Base-by-base conservation (phyloP, 805 yeast genomes). In the Cyberlindnera euphorbiiphila region DNA sequence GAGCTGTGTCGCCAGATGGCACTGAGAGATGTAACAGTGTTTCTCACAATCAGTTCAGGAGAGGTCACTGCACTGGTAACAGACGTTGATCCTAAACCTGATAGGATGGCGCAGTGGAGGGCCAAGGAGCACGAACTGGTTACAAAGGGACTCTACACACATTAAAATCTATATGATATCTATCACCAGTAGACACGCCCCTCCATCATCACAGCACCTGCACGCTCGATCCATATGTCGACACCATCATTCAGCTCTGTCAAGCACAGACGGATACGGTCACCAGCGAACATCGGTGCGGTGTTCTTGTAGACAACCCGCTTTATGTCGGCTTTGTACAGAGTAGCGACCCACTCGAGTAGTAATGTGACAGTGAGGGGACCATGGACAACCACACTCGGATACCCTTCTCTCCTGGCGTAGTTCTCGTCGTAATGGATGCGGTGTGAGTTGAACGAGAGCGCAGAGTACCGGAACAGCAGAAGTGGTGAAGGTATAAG, bases 361-460 rank as follows among this genome's bases (percentile, higher is more conserved):
- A 78, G 47, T 25, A 84, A 45, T 8, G 82, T 78, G 1, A 84
- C 71, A 41, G 84, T 64, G 36, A 89, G 65, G 1, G 97, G 96
- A 0, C 96, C 98, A 30, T 85, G 95, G 0, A 82, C 79, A 1
- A 91, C 61, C 0, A 80, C 57, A 24, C 67, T 65, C 0, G 81
- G 78, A 34, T 86, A 74, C 1, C 73, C 68, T 52, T 91, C 98
- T 2, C 50, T 51, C 4, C 37, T 48, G 7, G 86, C 70, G 55
- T 85, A 85, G 1, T 46, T 46, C 6, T 59, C 56, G 53, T 85
- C 85, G 57, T 78, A 80, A 61, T 91, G 98, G 26, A 91, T 85
- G 41, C 72, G 71, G 60, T 91, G 98, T 4, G 94, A 69, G 56
- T 91, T 91, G 62, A 79, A 80, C 1, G 93, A 80, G 36, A 93